phyloP scores from a whole-genome alignment of 2,329 filamentous ascomycete species.

The Ilyonectria robusta region DNA sequence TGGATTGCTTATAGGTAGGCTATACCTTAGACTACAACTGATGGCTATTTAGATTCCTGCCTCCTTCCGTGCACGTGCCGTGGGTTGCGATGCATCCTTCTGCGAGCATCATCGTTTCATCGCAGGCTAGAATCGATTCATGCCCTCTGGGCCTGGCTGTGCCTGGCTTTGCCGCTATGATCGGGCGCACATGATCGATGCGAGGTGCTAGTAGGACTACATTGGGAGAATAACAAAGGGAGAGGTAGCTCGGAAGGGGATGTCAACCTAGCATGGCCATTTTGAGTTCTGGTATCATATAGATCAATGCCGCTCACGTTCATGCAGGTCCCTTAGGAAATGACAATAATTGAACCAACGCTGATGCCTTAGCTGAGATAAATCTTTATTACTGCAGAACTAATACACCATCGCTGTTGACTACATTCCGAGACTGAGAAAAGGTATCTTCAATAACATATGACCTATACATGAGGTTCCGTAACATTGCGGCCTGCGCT shows the following conservation, averaged over 20 bases:
- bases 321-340: conserved; percentile 2
- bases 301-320: conserved; percentile 13
- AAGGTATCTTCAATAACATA: too few species aligned
- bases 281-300: conserved; percentile 20
- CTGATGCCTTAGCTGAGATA: too few species aligned
- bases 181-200: conserved; percentile 19
- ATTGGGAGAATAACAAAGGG: conserved; percentile 14
- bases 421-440: too few species aligned
- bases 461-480: too few species aligned
- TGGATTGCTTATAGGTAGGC: conserved; percentile 25
- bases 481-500: too few species aligned
- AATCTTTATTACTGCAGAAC: too few species aligned
- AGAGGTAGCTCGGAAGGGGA: conserved; percentile 15
- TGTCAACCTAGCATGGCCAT: conserved; percentile 13
- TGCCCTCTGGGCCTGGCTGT: conserved; percentile 13
- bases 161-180: conserved; percentile 3
- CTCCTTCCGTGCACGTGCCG: conserved; percentile 24
- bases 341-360: too few species aligned
- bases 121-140: conserved; percentile 23
- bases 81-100: conserved; percentile 21
- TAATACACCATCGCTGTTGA: too few species aligned
- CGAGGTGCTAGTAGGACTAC: conserved; percentile 19
- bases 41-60: conserved; percentile 27
- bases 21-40: conserved; percentile 32
- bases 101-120: conserved; percentile 23